A percentile compares a stretch with the other conserved stretches of the same genome.
phyloP scores from a whole-genome alignment of 1,284 basidiomycete genomes.

The Garcileccinum viscosum region DNA sequence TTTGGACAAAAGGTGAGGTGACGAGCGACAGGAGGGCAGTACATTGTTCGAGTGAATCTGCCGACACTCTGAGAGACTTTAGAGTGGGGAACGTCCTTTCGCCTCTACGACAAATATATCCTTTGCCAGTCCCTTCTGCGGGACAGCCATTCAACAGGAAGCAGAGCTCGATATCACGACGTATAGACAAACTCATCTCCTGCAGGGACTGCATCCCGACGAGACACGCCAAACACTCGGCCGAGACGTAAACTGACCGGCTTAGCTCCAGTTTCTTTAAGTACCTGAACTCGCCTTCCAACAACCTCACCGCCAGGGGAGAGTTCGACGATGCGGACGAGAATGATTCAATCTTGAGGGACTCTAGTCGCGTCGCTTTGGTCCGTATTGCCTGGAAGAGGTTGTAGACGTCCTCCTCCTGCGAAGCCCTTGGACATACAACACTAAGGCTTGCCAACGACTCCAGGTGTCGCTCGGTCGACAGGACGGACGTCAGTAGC shows the following conservation, averaged over 20 bases:
- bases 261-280: conserved; percentile 33
- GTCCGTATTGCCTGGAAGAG: conserved; percentile 32
- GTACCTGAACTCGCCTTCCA: conserved; percentile 25
- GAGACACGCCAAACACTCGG: conserved; percentile 29
- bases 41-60: conserved; percentile 36
- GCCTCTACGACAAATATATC: background rate
- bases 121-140: background rate
- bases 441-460: conserved; percentile 31
- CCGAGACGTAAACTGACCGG: conserved; percentile 31
- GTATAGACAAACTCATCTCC: conserved; percentile 30
- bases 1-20: conserved; percentile 28
- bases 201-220: conserved; percentile 27
- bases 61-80: conserved; percentile 29
- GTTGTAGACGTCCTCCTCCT: conserved; percentile 23
- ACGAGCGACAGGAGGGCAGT: conserved; percentile 33
- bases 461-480: conserved; percentile 21
- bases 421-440: conserved; percentile 33
- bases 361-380: conserved; percentile 27
- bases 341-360: conserved; percentile 35
- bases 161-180: conserved; percentile 25
- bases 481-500: conserved; percentile 29
- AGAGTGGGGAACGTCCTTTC: conserved; percentile 28
- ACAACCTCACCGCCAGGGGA: conserved; percentile 25
- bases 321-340: conserved; percentile 12
- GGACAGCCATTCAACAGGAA: conserved; percentile 23